Conservation (phyloP, 1,284 basidiomycete species). For the Inonotus hispidus region DNA sequence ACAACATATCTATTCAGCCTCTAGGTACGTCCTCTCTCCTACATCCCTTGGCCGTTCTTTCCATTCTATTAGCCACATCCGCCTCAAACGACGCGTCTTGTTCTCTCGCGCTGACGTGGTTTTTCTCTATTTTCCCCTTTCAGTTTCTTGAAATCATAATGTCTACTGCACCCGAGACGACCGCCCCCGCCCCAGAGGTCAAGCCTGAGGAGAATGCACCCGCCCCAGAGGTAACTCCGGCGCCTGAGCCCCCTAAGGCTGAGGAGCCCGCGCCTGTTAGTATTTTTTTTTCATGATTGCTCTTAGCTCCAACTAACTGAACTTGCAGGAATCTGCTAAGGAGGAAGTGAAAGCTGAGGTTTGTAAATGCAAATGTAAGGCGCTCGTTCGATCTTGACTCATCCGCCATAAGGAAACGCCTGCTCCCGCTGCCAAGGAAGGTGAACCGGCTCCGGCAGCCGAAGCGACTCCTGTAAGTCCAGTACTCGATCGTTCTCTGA, state of each 20-base stretch:
- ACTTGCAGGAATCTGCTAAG: slow-evolving; percentile 42
- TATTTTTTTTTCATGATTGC: slow-evolving; percentile 21
- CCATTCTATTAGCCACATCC: not conserved
- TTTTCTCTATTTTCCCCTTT: slow-evolving; percentile 16
- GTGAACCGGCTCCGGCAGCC: slow-evolving; percentile 42
- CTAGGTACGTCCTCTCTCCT: slow-evolving; percentile 22
- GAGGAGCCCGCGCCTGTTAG: slow-evolving; percentile 30
- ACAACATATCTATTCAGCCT: slow-evolving; percentile 18
- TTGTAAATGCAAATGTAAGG: not conserved
- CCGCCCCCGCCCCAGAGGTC: slow-evolving; percentile 32
- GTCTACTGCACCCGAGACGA: slow-evolving; percentile 60
- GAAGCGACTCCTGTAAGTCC: slow-evolving; percentile 57
- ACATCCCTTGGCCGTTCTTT: slow-evolving; percentile 8
- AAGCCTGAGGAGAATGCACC: slow-evolving; percentile 24
- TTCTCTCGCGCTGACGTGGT: slow-evolving; percentile 4
- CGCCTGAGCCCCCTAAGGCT: slow-evolving; percentile 24
- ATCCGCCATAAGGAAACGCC: slow-evolving; percentile 28
- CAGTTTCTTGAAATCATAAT: slow-evolving; percentile 60
- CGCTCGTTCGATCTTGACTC: not conserved
- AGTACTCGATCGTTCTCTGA: slow-evolving; percentile 21
- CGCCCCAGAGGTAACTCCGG: slow-evolving; percentile 30
- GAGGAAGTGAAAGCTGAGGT: slow-evolving; percentile 27
- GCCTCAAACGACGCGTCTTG: slow-evolving; percentile 18
- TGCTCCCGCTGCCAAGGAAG: slow-evolving; percentile 26
- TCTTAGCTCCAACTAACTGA: not conserved